Evolutionary conservation across 2,329 filamentous ascomycete genomes (phyloP), one percentile per base, ranked within the genome.

Genomic region (Pseudogymnoascus sp.): DNA sequence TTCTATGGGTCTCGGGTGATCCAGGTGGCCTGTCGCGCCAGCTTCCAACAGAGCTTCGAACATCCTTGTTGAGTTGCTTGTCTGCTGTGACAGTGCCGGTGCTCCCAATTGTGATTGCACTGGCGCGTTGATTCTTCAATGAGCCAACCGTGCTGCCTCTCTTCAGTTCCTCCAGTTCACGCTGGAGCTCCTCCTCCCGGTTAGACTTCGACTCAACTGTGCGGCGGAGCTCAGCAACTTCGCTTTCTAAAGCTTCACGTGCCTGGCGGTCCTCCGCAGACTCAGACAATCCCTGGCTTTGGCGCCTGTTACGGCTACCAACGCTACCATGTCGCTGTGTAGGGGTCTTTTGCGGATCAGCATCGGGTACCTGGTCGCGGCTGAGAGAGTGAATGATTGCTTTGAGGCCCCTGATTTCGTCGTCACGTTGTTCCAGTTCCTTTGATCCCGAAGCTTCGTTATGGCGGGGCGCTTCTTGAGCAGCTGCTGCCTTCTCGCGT

Each of bases 351-450:
- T 72, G 67, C 6, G 65, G 52, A 33, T 74, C 72, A 6, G 64
- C 65, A 60, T 74, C 72, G 43, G 71, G 70, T n/a, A 71, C 67
- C 10, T 87, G 83, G 68, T 91, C 91, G 65, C 91, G 83, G 73
- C 92, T 96, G 38, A 99, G 81, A 16, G 91, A 96, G 76, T 97
- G 93, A 65, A 99, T 97, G 72, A 99, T 97, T 45, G 94, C 93
- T 76, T 97, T 99, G 67, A 99, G 82, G 55, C 94, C 94, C 65
- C 93, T 85, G 71, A 99, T 97, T 78, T 99, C 94, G 69, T 99
- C 94, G 70, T 99, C 93, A 73, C 95, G 94, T 72, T 96, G 90
- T 72, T 95, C 92, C 31, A 97, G 76, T 66, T 96, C 92, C 74
- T 91, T 91, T 45, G 83, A 82, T 55, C 79, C 74, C 23, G 80